phyloP scores from a whole-genome alignment of 2,329 filamentous ascomycete species.

The Polychaeton citri region DNA sequence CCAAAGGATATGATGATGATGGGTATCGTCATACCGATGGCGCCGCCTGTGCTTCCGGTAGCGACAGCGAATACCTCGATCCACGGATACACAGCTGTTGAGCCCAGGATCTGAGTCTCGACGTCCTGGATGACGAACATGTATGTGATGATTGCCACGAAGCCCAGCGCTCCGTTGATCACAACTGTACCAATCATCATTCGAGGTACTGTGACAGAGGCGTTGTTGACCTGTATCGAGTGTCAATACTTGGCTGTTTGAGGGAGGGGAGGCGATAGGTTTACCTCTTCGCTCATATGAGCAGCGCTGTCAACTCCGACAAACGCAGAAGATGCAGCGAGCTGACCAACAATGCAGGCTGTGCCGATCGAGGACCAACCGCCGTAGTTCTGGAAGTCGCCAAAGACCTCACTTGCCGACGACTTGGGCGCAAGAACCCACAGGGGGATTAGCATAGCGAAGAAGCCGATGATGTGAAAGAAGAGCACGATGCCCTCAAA shows the following conservation, averaged over 20 bases:
- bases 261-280: conserved; percentile 15
- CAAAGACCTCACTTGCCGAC: conserved; percentile 12
- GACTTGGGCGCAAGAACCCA: conserved; percentile 20
- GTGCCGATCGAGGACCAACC: conserved; percentile 22
- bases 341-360: conserved; percentile 16
- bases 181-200: conserved; percentile 16
- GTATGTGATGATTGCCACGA: conserved; percentile 7
- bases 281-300: conserved; percentile 21
- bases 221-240: conserved; percentile 13
- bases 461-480: conserved; percentile 16
- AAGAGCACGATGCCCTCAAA: conserved; percentile 25
- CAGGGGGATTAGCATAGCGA: conserved; percentile 16
- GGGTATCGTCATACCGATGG: conserved; percentile 6
- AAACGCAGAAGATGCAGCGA: conserved; percentile 12
- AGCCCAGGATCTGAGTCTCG: not conserved
- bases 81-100: not conserved
- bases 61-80: conserved; percentile 8
- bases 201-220: conserved; percentile 15
- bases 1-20: conserved; percentile 11
- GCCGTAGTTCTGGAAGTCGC: conserved; percentile 14
- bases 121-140: conserved; percentile 5
- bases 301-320: conserved; percentile 18
- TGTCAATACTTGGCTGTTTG: conserved; percentile 19
- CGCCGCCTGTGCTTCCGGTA: conserved; percentile 12
- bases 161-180: conserved; percentile 6